These are phyloP conservation scores for Aspergillus olivimuriae DNA, from an alignment of 495 filamentous ascomycete species.

Conservation along the genomic window DNA sequence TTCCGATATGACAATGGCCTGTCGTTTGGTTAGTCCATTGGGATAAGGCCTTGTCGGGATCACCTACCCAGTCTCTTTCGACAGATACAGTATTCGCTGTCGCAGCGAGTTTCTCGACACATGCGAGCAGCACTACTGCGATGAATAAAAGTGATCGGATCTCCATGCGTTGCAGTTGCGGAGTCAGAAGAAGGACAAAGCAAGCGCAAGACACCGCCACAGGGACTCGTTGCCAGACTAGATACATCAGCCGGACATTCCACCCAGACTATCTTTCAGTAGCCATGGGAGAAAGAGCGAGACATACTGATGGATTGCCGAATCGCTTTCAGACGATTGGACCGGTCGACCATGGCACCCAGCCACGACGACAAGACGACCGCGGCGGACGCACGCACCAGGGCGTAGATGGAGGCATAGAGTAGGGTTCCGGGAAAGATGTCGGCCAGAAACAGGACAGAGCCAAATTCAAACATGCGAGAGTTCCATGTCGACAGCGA, in stretches of 20 bases:
- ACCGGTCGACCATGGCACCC: constrained; percentile 37
- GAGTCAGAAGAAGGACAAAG: constrained; percentile 17
- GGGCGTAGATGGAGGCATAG: constrained; percentile 35
- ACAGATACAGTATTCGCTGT: constrained; percentile 55
- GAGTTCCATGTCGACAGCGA: constrained; percentile 67
- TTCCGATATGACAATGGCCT: constrained; percentile 41
- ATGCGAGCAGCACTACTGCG: constrained; percentile 42
- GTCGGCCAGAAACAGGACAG: constrained; percentile 54
- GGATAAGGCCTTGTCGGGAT: background rate
- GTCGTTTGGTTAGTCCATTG: background rate
- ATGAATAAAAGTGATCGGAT: constrained; percentile 36
- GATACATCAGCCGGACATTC: background rate
- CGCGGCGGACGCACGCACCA: constrained; percentile 24
- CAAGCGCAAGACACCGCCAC: constrained; percentile 33
- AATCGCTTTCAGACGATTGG: constrained; percentile 43
- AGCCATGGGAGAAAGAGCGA: background rate
- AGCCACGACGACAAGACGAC: constrained; percentile 35
- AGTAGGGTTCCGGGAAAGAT: constrained; percentile 51
- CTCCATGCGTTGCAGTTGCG: constrained; percentile 4
- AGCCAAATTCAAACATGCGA: constrained; percentile 60
- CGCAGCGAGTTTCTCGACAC: constrained; percentile 50
- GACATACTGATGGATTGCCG: constrained; percentile 42
- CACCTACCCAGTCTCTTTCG: constrained; percentile 58
- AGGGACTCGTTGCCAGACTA: constrained; percentile 35
- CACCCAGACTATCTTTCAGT: background rate